Evolutionary conservation across 441 rosid species (phyloP), one percentile per base, ranked within the genome.

Genomic region (Gossypium aridum): DNA sequence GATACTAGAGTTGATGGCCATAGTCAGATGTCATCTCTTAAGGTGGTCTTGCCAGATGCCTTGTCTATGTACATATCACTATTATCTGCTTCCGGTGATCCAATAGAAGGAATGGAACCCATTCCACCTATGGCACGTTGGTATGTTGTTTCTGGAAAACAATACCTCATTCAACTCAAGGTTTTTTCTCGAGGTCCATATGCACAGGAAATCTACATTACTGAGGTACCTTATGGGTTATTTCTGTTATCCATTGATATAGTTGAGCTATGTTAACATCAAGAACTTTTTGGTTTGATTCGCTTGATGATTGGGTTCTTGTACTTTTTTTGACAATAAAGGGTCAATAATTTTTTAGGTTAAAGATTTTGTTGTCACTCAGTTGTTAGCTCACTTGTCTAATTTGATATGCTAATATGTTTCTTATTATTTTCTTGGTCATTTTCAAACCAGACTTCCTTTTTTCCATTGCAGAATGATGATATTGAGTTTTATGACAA

Each of bases 1-100:
- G 99, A 96, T 85, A 92, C 85, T 26, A 89, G 99, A 78, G 95
- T 96, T 70, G 88, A 91, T 84, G 97, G 94, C 25, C 97, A 96
- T 78, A 74, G 78, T 72, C 99, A 96, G 82, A 78, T 85, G 71
- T 96, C 99, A 70, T 86, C 98, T 19, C 89, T 96, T 68, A 83
- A 87, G 76, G 94, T 93, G 81, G 98, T 90, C 78, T 62, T 86
- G 75, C 98, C 99, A 47, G 95, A 92, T 79, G 77, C 85, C 65
- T 68, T 93, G 70, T 69, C 72, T 73, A 69, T 96, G 80, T 90
- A 84, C 83, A 64, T 89, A 54, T 83, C 78, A 73, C 90, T 91
- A 12, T 83, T 91, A 76, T 90, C 92, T 22, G 71, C 51, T 59
- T 82, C 91, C 81, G 90, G 86, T 76, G 97, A 90, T 71, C 81